These are phyloP conservation scores for Kodamaea laetipori DNA, from an alignment of 805 yeast genomes.

Conservation along the genomic window DNA sequence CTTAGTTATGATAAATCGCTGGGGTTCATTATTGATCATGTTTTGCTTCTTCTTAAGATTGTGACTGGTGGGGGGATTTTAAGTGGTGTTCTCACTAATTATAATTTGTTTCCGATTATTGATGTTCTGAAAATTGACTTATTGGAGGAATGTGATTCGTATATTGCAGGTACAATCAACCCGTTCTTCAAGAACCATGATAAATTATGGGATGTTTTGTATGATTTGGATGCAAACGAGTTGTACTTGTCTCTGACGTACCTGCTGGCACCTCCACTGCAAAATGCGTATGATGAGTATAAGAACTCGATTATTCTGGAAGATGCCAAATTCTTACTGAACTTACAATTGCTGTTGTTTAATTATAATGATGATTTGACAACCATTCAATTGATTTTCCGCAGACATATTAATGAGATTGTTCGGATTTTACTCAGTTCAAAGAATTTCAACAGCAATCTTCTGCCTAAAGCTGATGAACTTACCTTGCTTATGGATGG, in stretches of 20 bases:
- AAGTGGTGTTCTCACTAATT: constrained; percentile 39
- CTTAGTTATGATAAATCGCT: constrained; percentile 41
- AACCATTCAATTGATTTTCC: constrained; percentile 44
- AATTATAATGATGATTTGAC: constrained; percentile 49
- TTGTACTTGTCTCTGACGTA: constrained; percentile 33
- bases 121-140: constrained; percentile 61
- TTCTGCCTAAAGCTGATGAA: constrained; percentile 20
- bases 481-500: constrained; percentile 40
- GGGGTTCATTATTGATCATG: constrained; percentile 44
- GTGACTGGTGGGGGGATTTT: constrained; percentile 46
- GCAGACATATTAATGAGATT: constrained; percentile 48
- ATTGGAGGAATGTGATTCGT: constrained; percentile 42
- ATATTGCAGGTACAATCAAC: constrained; percentile 69
- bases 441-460: constrained; percentile 34
- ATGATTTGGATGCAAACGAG: constrained; percentile 58
- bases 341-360: constrained; percentile 43
- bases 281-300: constrained; percentile 15
- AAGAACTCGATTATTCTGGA: constrained; percentile 44
- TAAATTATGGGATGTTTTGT: constrained; percentile 60
- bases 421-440: constrained; percentile 40
- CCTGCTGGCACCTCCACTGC: neutral
- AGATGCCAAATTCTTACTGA: constrained; percentile 47
- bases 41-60: constrained; percentile 43
- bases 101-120: constrained; percentile 56
- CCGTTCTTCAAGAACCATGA: constrained; percentile 58